Percentiles rank a stretch among this genome's conserved stretches.
Evolutionary conservation across 2,329 filamentous ascomycete species (phyloP).

Genomic region (Ustulina deusta): DNA sequence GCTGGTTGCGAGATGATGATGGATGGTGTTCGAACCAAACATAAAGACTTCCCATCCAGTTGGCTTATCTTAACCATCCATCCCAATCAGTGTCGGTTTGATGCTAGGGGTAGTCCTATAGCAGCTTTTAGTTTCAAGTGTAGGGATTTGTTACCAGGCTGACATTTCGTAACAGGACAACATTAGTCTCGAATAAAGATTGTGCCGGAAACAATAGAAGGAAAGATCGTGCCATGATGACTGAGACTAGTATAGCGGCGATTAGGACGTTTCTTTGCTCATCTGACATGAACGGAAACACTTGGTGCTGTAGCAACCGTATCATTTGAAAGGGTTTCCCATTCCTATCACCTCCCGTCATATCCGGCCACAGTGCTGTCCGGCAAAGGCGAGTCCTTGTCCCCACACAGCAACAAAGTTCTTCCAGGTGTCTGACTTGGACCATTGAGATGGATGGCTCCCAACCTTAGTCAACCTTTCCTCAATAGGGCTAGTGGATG

Average conservation of each 20-base stretch:
- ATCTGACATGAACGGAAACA: constrained; percentile 8
- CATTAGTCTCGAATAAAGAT: constrained; percentile 13
- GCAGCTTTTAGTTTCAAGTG: not conserved
- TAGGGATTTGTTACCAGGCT: constrained; percentile 13
- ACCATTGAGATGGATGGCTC: constrained; percentile 5
- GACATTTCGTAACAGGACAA: constrained; percentile 12
- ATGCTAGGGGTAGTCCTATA: not conserved
- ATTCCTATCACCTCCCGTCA: constrained; percentile 12
- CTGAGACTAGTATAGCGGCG: constrained; percentile 5
- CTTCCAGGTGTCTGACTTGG: constrained; percentile 23
- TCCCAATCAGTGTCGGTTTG: constrained; percentile 8
- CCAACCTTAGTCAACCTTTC: not conserved
- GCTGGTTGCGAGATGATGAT: not conserved
- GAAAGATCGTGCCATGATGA: constrained; percentile 6
- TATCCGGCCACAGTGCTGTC: not conserved
- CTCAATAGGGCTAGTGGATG: constrained; percentile 29
- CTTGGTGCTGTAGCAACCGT: constrained; percentile 27
- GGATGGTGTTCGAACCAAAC: not conserved
- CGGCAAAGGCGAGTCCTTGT: constrained; percentile 9
- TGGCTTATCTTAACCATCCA: not conserved
- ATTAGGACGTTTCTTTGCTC: constrained; percentile 1
- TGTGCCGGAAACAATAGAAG: constrained; percentile 8
- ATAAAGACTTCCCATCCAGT: not conserved
- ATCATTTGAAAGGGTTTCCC: constrained; percentile 21
- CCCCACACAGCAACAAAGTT: constrained; percentile 8